Evolutionary conservation across 2,329 filamentous ascomycete species (phyloP), one percentile per base, ranked within the genome.

Genomic region (Sporothrix curviconia): DNA sequence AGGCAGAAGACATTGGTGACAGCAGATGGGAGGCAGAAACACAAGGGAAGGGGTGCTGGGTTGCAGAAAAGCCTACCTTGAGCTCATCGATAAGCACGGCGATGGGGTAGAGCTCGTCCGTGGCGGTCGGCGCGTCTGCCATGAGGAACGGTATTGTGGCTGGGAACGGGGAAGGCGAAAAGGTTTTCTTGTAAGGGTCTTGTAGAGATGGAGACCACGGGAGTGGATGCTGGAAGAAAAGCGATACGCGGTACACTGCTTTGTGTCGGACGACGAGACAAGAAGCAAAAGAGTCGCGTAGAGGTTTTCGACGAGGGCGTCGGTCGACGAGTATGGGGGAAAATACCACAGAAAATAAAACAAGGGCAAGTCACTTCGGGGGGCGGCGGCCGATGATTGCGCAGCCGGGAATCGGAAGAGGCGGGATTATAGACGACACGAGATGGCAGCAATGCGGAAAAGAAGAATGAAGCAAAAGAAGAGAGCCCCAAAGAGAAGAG

Each of bases 31-130:
- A 47, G 32, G 22, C 14, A n/a, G 19, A 55, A n/a, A 7, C 14
- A 36, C 37, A 15, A 22, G 30, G 24, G 30, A 40, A n/a, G 8
- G 34, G 30, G 40, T n/a, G 8, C 7, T 7, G n/a, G 17, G 7
- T 5, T 9, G 9, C 22, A n/a, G 7, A 12, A 4, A 28, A 3
- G 22, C 32, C 68, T 83, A 96, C 92, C 90, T 96, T 99, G 70
- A 99, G 83, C 84, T 99, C 94, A 76, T 99, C 94, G 76, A 99
- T 99, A 76, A 99, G 86, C 66, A 99, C 94, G 71, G 95, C 94
- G 80, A 99, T 99, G 73, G 94, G 94, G 76, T 97, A 99, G 70
- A 99, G 91, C 86, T 97, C 95, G 78, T 99, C 94, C 75, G 87
- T 95, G 79, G 92, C 85, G 76, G 87, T 89, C 74, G 86, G 82